phyloP scores from a whole-genome alignment of 2,329 filamentous ascomycete species.

The Claviceps fusiformis region DNA sequence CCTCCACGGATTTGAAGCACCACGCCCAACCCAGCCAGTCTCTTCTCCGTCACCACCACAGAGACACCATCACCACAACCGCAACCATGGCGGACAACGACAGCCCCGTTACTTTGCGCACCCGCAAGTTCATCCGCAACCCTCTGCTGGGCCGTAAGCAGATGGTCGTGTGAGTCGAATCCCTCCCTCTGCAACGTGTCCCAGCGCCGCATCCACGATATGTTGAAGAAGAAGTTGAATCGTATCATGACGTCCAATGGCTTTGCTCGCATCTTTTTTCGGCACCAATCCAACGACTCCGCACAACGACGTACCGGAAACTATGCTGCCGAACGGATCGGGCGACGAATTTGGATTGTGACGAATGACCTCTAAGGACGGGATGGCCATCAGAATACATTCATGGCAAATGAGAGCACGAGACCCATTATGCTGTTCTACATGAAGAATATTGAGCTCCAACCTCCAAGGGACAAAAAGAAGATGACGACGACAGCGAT shows the following conservation, averaged over 20 bases:
- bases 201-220: neutral
- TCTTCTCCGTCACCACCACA: conserved; percentile 19
- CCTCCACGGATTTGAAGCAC: conserved; percentile 16
- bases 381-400: neutral
- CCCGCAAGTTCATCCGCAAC: conserved; percentile 99
- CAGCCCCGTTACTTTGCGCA: conserved; percentile 71
- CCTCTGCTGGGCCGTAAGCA: conserved; percentile 96
- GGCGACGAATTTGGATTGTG: neutral
- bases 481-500: neutral
- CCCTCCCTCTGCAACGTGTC: neutral
- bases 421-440: neutral
- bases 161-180: conserved; percentile 88
- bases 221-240: conserved; percentile 1
- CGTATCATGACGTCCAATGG: neutral
- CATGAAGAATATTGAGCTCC: no score
- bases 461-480: no score
- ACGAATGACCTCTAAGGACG: neutral
- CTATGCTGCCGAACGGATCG: neutral
- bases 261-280: neutral
- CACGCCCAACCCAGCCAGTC: conserved; percentile 15
- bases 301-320: neutral
- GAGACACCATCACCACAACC: conserved; percentile 25
- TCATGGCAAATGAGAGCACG: no score
- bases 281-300: neutral
- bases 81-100: conserved; percentile 81